Base-by-base conservation (phyloP, 352 stramenopile species). In the Globisporangium rhizosaccharum region DNA sequence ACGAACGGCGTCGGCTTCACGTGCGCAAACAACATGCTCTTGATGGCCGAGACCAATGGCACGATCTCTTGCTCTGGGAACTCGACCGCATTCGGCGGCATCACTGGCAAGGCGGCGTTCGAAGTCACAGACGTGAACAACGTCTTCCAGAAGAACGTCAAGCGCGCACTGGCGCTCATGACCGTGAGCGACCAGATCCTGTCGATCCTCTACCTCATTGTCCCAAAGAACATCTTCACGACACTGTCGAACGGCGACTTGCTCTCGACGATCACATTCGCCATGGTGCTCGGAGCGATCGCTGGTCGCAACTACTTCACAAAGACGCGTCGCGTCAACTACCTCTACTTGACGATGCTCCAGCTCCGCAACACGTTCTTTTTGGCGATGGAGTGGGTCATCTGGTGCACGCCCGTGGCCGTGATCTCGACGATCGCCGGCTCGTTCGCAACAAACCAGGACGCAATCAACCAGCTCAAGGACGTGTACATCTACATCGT, bases 331-430 rank as follows among this genome's bases (percentile, higher is more conserved):
- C 59, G 53, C 7, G 62, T 84, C n/a, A 87, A 88, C 50, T 88
- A 88, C 59, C 30, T 88, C 17, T 90, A 90, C 63, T 56, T 87
- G 36, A 59, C 79, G 50, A 57, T 88, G 23, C 53, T 90, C 8
- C 82, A 92, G 63, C 57, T 86, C 2, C 80, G 80, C 51, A 87
- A 89, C 65, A 80, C 78, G 15, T 82, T 90, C 58, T 88, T 90
- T 54, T 47, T 88, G 33, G 63, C 79, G 15, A 77, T 91, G 57
- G 69, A 89, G 58, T 89, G 76, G 71, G 71, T 86, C 41, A 88
- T 89, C 28, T 85, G 62, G 65, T 57, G 82, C 49, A 87, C 81
- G n/a, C 79, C 81, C 1, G 59, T 80, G 0, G 83, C 81, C 6
- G 76, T 90, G 46, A 58, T 89, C 2, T 92, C 78, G 10, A 85